phyloP scores from a whole-genome alignment of 768 basidiomycete species.

The Pluteus cervinus region DNA sequence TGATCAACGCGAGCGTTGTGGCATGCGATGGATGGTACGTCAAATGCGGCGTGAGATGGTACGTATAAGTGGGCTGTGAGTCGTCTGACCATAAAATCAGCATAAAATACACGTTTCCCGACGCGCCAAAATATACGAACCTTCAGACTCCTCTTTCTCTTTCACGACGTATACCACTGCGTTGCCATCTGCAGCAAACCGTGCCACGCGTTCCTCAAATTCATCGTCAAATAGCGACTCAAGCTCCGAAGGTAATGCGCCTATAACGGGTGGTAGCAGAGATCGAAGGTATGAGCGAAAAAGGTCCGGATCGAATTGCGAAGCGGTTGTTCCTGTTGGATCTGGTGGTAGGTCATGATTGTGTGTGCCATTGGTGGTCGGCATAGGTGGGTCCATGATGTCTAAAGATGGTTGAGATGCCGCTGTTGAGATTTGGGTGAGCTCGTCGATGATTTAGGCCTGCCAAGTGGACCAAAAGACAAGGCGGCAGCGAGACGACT shows the following conservation, averaged over 20 bases:
- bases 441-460: too few relatives aligned
- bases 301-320: conserved; percentile 59
- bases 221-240: conserved; percentile 63
- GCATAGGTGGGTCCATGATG: too few relatives aligned
- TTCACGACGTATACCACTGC: conserved; percentile 83
- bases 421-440: too few relatives aligned
- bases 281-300: conserved; percentile 68
- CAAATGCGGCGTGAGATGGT: conserved; percentile 66
- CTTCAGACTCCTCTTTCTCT: conserved; percentile 66
- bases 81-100: conserved; percentile 45
- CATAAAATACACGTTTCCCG: conserved; percentile 1
- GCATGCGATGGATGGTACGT: conserved; percentile 75
- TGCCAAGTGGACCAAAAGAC: too few relatives aligned
- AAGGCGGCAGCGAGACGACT: too few relatives aligned
- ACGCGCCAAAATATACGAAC: conserved; percentile 30
- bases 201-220: conserved; percentile 69
- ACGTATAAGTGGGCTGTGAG: conserved; percentile 51
- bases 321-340: conserved; percentile 10
- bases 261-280: conserved; percentile 78
- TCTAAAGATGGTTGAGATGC: too few relatives aligned
- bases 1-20: conserved; percentile 92
- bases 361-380: background rate
- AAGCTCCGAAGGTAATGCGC: conserved; percentile 59
- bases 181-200: conserved; percentile 72
- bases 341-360: background rate